phyloP scores from a whole-genome alignment of 73 alveolate genomes.

The Blepharisma stoltei region DNA sequence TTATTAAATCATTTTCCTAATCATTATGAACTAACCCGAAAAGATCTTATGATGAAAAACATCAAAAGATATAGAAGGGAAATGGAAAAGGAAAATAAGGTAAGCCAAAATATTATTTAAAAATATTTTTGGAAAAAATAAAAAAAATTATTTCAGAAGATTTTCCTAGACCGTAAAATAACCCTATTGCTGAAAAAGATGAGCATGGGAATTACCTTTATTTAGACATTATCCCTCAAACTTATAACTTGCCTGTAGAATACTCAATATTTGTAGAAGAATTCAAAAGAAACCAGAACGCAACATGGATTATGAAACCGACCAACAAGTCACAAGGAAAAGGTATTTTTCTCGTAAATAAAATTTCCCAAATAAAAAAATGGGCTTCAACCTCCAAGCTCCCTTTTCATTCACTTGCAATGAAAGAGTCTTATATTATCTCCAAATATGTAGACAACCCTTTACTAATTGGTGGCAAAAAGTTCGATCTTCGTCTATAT shows the following conservation, averaged over 20 bases:
- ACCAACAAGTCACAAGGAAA: slow-evolving; percentile 96
- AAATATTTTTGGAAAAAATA: too few relatives aligned
- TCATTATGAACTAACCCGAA: slow-evolving; percentile 98
- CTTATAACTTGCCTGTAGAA: slow-evolving; percentile 97
- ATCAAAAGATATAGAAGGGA: slow-evolving; percentile 95
- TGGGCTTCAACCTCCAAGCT: slow-evolving; percentile 51
- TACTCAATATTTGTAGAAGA: slow-evolving; percentile 98
- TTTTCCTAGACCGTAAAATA: too few relatives aligned
- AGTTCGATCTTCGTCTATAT: slow-evolving; percentile 89
- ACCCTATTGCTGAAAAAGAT: slow-evolving; percentile 72
- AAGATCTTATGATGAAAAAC: slow-evolving; percentile 99
- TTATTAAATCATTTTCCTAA: slow-evolving; percentile 98
- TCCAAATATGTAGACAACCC: slow-evolving; percentile 92
- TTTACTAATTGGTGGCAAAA: slow-evolving; percentile 92
- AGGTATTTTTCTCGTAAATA: slow-evolving; percentile 96
- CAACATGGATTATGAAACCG: slow-evolving; percentile 99
- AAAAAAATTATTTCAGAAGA: too few relatives aligned
- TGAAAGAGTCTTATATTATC: slow-evolving; percentile 89
- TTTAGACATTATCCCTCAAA: slow-evolving; percentile 88
- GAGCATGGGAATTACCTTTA: slow-evolving; percentile 72
- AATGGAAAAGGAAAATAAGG: slow-evolving; percentile 93
- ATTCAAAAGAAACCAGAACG: slow-evolving; percentile 91
- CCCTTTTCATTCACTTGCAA: slow-evolving; percentile 73
- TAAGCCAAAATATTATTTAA: too few relatives aligned
- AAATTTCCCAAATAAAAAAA: slow-evolving; percentile 66